Base-by-base conservation (phyloP, 495 filamentous ascomycete genomes). In the Talaromyces adpressus region DNA sequence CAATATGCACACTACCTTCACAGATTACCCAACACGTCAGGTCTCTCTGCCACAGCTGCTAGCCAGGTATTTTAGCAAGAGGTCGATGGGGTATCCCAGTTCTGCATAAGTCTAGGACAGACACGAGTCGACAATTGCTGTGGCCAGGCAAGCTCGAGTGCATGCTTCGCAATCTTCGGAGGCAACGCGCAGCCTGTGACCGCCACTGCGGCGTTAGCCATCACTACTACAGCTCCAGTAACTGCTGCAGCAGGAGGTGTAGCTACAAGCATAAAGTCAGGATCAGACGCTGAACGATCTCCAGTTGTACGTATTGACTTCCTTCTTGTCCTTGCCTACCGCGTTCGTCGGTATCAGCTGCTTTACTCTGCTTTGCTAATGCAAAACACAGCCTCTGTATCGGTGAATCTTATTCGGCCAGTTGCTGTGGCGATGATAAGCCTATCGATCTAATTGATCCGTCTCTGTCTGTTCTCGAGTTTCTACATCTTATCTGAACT, bases 1-100 rank as follows among this genome's bases (percentile, higher is more conserved):
- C 39, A 12, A 32, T 32, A 36, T 62, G 61, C 52, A 62, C 61
- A 54, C 61, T 62, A 62, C 47, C 39, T 62, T 47, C 61, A 56
- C 45, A 47, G 61, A 23, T 4, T 62, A 29, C 39, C 45, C 12
- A 29, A 52, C n/a, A 36, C 32, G 4, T 25, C 20, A 23, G 22
- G 39, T 29, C 61, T 56, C 2, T 22, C 39, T 14, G 29, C 45
- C 61, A 62, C 22, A 14, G 45, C 32, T 4, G 52, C 61, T 22
- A 53, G n/a, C 45, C 61, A 62, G 52, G 6, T 54, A 9, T 52
- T 53, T 20, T 11, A 54, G 14, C 22, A 62, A 39, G 39, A 52
- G 27, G 61, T 56, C 22, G 45, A 62, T 25, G 20, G 23, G 6
- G 61, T 62, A n/a, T 62, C 47, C 25, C 20, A 62, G 20, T 52